Evolutionary conservation across 345 rosid species (phyloP), one percentile per base, ranked within the genome.

Genomic region (Alliaria petiolata): DNA sequence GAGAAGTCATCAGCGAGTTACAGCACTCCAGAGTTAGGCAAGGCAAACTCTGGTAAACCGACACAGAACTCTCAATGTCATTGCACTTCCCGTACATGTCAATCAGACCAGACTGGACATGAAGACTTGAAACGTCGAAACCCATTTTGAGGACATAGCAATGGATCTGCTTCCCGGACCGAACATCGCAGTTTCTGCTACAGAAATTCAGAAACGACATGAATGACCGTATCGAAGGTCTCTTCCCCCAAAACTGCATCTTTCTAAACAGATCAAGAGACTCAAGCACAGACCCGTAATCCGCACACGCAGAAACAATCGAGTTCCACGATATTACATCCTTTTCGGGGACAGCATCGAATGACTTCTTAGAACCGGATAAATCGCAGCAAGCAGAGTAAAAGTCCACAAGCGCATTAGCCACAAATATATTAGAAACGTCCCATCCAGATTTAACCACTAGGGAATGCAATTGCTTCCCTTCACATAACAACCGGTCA

Each of bases 311-410:
- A 20, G 91, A 79, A 60, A 92, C 76, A 70, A 88, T 79, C 4
- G 95, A 92, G 68, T 92, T 90, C 96, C 95, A 92, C 0, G 98
- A 90, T 53, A 92, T 75, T 31, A 86, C 86, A 78, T 85, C 89
- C 77, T 62, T 62, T 42, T 65, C 69, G 0, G 71, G 70, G 61
- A 92, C 72, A 57, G 66, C 83, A 52, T 40, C 55, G 55, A 92
- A 87, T 38, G 88, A 81, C 70, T 70, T 81, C 77, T 19, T 76
- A 25, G 93, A 85, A 74, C 80, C 86, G 4, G 9, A 52, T 45
- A 85, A 72, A 67, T 69, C 62, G 20, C 83, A 75, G 62, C 90
- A 87, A 53, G 87, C 84, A 70, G 93, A 85, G 78, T 90, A 87
- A 38, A 84, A 83, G 60, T 90, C 96, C 69, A 90, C 89, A 17